phyloP scores from a whole-genome alignment of 2,329 filamentous ascomycete genomes.

The Penicillium sp. region DNA sequence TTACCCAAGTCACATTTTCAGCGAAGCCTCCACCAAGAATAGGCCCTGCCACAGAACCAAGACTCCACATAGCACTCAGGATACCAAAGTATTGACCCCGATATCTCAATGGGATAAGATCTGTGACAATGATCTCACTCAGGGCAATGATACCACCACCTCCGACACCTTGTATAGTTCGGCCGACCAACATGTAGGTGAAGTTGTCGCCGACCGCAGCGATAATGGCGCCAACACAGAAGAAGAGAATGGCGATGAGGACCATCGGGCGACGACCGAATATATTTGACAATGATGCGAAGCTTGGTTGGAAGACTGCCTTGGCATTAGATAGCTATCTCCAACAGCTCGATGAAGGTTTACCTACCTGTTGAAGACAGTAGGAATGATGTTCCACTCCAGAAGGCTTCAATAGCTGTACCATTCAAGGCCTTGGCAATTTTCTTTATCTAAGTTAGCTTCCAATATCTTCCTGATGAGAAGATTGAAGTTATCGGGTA shows the following conservation, averaged over 20 bases:
- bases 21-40: slow-evolving; percentile 52
- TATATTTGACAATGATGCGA: slow-evolving; percentile 55
- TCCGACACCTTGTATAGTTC: slow-evolving; percentile 53
- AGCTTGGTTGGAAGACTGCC: slow-evolving; percentile 58
- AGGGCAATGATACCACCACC: slow-evolving; percentile 54
- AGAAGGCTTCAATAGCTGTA: slow-evolving; percentile 54
- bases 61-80: slow-evolving; percentile 47
- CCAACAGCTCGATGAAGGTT: neutral
- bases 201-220: slow-evolving; percentile 51
- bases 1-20: slow-evolving; percentile 47
- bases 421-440: slow-evolving; percentile 44
- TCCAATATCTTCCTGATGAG: too few species aligned
- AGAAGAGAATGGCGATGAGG: slow-evolving; percentile 49
- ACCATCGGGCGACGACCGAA: slow-evolving; percentile 55
- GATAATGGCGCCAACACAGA: slow-evolving; percentile 54
- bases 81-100: slow-evolving; percentile 51
- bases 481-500: accelerated
- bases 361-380: slow-evolving; percentile 41
- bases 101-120: slow-evolving; percentile 51
- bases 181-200: slow-evolving; percentile 54
- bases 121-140: slow-evolving; percentile 52
- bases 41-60: slow-evolving; percentile 49
- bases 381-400: slow-evolving; percentile 59
- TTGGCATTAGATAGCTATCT: slow-evolving; percentile 18
- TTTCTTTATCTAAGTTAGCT: slow-evolving; percentile 30